Evolutionary conservation across 2,329 filamentous ascomycete species (phyloP), one percentile per base, ranked within the genome.

Genomic region (Talaromyces sp.): DNA sequence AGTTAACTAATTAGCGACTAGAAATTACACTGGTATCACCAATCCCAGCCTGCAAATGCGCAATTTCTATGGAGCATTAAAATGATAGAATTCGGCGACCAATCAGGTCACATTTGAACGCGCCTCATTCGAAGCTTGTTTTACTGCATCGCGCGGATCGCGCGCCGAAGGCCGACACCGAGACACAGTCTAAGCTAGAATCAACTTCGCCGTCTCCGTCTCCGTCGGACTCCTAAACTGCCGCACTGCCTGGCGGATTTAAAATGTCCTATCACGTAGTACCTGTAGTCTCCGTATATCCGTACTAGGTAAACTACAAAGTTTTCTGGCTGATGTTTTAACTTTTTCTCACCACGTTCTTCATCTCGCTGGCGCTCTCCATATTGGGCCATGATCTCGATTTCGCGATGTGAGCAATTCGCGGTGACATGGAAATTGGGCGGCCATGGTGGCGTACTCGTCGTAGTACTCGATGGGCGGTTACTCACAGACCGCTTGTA

Each of bases 111-210:
- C 2, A 31, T 5, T 17, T 51, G 59, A 19, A 8, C 7, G n/a
- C 40, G 58, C 58, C 43, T 61, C 43, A 17, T 34, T 51, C n/a
- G n/a, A 61, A 61, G 58, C 43, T 61, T 61, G 29, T 34, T 53
- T 53, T 29, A n/a, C 47, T 29, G 1, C 25, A 51, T 51, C 6
- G 22, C 47, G 47, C 22, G 22, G 47, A 2, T 13, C 49, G 49
- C 15, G 5, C 27, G 49, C 49, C 27, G 47, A 51, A 29, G 2
- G 5, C 25, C 47, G 22, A 49, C 22, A 13, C 49, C 49, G 49
- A 29, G 25, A 53, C 25, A 29, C 25, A 7, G 47, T 27, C 45
- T 15, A 49, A 49, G 11, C 43, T 7, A 22, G n/a, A 10, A 45
- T 11, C n/a, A 43, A 22, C 45, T 15, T 5, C 47, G 29, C 49